These are phyloP conservation scores for Diplocarpon rosae DNA, from an alignment of 2,329 filamentous ascomycete species.

Conservation along the genomic window DNA sequence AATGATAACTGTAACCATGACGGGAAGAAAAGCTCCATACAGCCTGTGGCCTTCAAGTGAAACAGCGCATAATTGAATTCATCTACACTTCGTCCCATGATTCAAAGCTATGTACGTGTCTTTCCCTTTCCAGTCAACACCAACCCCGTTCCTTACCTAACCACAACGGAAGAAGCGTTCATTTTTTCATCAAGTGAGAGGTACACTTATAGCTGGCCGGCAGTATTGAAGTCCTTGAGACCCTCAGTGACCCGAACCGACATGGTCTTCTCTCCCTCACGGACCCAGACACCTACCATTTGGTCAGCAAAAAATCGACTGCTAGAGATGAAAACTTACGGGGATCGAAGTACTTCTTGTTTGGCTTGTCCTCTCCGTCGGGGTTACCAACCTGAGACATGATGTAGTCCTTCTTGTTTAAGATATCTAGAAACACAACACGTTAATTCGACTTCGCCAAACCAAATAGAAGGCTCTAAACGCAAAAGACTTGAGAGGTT, in stretches of 20 bases:
- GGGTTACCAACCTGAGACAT: conserved; percentile 83
- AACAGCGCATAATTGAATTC: conserved; percentile 1
- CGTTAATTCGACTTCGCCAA: background rate
- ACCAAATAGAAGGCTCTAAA: background rate
- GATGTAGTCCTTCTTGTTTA: conserved; percentile 93
- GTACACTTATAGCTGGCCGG: conserved; percentile 56
- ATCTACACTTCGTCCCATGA: conserved; percentile 1
- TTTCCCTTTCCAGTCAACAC: conserved; percentile 3
- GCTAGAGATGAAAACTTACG: background rate
- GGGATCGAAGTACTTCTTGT: conserved; percentile 85
- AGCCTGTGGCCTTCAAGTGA: background rate
- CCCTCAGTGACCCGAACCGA: conserved; percentile 65
- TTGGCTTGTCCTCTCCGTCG: conserved; percentile 92
- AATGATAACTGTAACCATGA: too few species aligned
- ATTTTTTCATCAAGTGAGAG: conserved; percentile 2
- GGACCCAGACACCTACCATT: conserved; percentile 63
- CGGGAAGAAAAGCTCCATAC: too few species aligned
- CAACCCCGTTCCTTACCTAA: conserved; percentile 1
- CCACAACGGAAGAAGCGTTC: conserved; percentile 3
- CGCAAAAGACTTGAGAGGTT: too few species aligned
- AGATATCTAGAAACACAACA: conserved; percentile 39
- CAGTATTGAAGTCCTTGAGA: conserved; percentile 85
- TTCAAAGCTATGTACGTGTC: conserved; percentile 6
- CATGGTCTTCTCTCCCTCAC: conserved; percentile 98
- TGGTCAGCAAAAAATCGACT: too few species aligned